Base-by-base conservation (phyloP, 2,329 filamentous ascomycete species). In the Alternaria gansuensis region DNA sequence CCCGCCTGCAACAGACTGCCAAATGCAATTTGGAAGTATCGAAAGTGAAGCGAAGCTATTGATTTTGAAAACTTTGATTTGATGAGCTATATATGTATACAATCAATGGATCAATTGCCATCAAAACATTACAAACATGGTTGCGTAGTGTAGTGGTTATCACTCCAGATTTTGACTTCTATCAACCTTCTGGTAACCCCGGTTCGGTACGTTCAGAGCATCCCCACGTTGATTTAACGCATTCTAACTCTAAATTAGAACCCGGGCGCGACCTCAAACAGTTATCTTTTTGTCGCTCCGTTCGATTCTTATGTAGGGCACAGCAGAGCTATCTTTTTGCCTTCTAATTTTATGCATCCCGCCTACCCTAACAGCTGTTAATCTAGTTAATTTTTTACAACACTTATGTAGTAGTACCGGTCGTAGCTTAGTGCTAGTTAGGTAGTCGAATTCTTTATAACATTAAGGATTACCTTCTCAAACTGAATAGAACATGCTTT, bases 91-190 rank as follows among this genome's bases (percentile, higher is more conserved):
- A 17, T 17, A 17, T 17, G 17, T 17, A 17, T 17, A 17, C 2
- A 2, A 17, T 2, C 2, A 2, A 17, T 17, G 17, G 2, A 17
- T 2, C 17, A 1, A 37, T 33, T 11, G 4, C 14, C 43, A 54
- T 49, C 40, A 50, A 54, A 54, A 23, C 40, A 52, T 23, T 17
- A 33, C 24, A 49, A 48, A 31, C 24, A 40, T n/a, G 56, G 56
- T 59, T 55, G 51, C 10, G 45, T 59, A 59, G 56, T 59, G 56
- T 59, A 59, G 57, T 59, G 57, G 57, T 59, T 59, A 59, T 59
- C 57, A 59, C 57, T 59, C 57, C 57, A 56, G 57, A 59, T 59
- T 59, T 59, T 59, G 57, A 59, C 45, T 51, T 36, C 10, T 40
- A 5, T 36, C 43, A 45, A 51, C 14, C 1, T 59, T 59, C 57